Base-by-base conservation (phyloP, 306 rosid species). In the Lathyrus sativus region DNA sequence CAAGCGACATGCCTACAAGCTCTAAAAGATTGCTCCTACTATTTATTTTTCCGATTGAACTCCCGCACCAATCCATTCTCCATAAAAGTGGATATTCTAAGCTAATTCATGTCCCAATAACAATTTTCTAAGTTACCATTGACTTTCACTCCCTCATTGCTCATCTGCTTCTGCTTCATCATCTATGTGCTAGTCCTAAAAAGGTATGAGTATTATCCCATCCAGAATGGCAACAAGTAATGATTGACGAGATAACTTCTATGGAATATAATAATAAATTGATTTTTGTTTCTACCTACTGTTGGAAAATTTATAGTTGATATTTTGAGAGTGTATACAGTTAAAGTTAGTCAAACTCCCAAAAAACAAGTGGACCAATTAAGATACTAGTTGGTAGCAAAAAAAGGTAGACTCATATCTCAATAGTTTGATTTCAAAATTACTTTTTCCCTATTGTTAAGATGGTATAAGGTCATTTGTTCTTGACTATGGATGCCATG, bases 401-500 rank as follows among this genome's bases (percentile, higher is more conserved):
- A 55, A 5, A 13, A 28, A 38, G 62, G 39, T 7, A 28, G 18
- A 28, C 62, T 12, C 38, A 28, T 10, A 56, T 28, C 39, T 56
- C 13, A 3, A 18, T 11, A 11, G 19, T 29, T 26, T 11, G 11
- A 7, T 28, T 56, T 56, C 62, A 56, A 29, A 3, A 28, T 5
- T 56, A 13, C 37, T 56, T 13, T 56, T 13, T 3, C 41, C 11
- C 11, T 11, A 29, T 3, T 1, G 11, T 28, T 29, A 54, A 28
- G 41, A 56, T 56, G 19, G 41, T 13, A 9, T 13, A 56, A 12
- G 18, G 18, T 13, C 6, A 4, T 29, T 28, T 13, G 41, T 28
- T 56, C 39, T 56, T 56, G 41, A 13, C 62, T 56, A 56, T 28
- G 41, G 62, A 28, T 28, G 62, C 39, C 11, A 12, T 28, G 62